Base-by-base conservation (phyloP, 2,329 filamentous ascomycete species). In the Scleromitrula shiraiana region DNA sequence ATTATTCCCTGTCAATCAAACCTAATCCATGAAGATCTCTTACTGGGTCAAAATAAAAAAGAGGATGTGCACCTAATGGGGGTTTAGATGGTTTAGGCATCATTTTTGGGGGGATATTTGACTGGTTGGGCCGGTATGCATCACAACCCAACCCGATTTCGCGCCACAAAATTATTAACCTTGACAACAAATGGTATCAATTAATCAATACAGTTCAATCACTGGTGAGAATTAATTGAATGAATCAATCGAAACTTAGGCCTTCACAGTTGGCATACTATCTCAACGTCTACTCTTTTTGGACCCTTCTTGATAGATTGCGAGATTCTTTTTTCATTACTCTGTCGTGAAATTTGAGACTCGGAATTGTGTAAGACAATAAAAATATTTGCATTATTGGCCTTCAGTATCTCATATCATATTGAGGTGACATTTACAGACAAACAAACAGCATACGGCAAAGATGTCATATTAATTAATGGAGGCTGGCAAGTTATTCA, bases 141-240 rank as follows among this genome's bases (percentile, higher is more conserved):
- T 72, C 65, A 66, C 62, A 70, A 68, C 70, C 70, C 69, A 68
- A 72, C 64, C 50, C 59, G 54, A 49, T 41, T 56, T 56, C 52
- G 55, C 55, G 49, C 46, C 41, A 50, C 42, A 33, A 50, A 24
- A 45, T 43, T 17, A 36, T 30, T 24, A 47, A 43, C 40, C 38
- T 49, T 46, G 47, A 19, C 47, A 30, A n/a, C 41, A 39, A 40
- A 29, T 12, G 7, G 19, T 20, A 19, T 19, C 10, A 37, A 7
- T 37, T 20, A 19, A n/a, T 22, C 19, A 20, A 37, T n/a, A n/a
- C n/a, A n/a, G n/a, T n/a, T n/a, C n/a, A n/a, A n/a, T n/a, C n/a
- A n/a, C n/a, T n/a, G n/a, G n/a, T n/a, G n/a, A n/a, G n/a, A n/a
- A n/a, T n/a, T n/a, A n/a, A n/a, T n/a, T n/a, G n/a, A n/a, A n/a